A percentile compares a stretch with the other conserved stretches of the same genome.
Evolutionary conservation across 345 rosid genomes (phyloP).

Genomic region (Rhodamnia argentea): DNA sequence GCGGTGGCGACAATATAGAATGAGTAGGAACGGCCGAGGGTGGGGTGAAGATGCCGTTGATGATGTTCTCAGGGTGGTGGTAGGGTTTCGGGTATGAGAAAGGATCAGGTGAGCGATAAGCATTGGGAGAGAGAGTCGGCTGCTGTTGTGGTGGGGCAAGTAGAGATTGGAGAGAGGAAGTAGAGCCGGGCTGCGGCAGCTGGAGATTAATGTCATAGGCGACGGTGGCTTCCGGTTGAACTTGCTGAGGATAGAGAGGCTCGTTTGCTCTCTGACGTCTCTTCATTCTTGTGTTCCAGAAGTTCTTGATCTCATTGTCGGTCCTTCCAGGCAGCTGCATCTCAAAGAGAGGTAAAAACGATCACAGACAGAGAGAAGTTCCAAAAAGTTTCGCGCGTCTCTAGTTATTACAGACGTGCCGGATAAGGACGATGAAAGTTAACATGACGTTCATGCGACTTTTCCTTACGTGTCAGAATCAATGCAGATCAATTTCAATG

Average conservation of each 20-base stretch:
- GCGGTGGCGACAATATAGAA: neutral
- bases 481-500: neutral
- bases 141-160: neutral
- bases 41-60: neutral
- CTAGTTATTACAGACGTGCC: too few relatives aligned
- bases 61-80: neutral
- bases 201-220: neutral
- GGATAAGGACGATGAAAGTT: too few relatives aligned
- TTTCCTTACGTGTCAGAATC: neutral
- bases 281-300: constrained; percentile 81
- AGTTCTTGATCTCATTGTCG: constrained; percentile 86
- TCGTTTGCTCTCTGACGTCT: constrained; percentile 64
- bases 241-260: constrained; percentile 62
- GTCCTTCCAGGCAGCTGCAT: constrained; percentile 77
- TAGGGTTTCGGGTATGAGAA: neutral
- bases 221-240: constrained; percentile 9
- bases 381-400: neutral
- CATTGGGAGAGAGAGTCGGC: neutral
- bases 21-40: neutral
- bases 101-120: neutral
- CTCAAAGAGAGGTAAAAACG: neutral
- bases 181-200: neutral
- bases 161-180: neutral
- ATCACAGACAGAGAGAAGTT: neutral
- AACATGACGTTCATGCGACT: neutral